Conservation (phyloP, 208 protist genomes). For the Trypanosoma scelopori region DNA sequence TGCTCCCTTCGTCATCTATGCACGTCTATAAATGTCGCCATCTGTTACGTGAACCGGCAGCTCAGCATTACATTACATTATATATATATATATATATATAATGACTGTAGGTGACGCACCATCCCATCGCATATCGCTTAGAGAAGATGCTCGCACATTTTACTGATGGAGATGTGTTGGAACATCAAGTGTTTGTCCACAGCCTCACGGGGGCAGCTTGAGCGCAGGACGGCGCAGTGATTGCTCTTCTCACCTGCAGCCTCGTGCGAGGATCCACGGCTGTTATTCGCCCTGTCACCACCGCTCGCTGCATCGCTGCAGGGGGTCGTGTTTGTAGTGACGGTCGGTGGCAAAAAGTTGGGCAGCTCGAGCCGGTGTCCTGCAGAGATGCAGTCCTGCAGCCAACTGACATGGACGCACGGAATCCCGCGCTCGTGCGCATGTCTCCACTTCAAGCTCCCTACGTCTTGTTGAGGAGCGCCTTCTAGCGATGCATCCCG, state of each 20-base stretch:
- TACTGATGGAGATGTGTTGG: neutral
- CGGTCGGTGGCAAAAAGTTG: conserved; percentile 6
- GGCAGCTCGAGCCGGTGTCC: conserved; percentile 20
- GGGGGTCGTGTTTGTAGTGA: neutral
- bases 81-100: conserved; percentile 6
- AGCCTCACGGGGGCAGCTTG: neutral
- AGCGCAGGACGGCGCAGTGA: neutral
- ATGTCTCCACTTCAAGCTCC: conserved; percentile 13
- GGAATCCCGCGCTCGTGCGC: conserved; percentile 31
- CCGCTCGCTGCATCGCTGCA: neutral
- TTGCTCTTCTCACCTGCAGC: neutral
- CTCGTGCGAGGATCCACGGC: neutral
- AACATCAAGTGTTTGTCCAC: neutral
- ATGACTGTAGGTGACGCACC: neutral
- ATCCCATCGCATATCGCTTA: neutral
- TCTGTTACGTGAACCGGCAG: too few relatives aligned
- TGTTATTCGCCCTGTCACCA: neutral
- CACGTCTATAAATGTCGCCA: too few relatives aligned
- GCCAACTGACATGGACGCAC: conserved; percentile 58
- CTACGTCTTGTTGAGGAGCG: neutral
- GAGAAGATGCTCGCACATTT: neutral
- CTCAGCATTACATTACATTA: neutral
- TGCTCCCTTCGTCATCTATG: too few relatives aligned
- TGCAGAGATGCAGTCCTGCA: conserved; percentile 49
- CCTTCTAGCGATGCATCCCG: neutral